These are phyloP conservation scores for Sporothrix brasiliensis DNA, from an alignment of 2,329 filamentous ascomycete genomes.

Conservation along the genomic window DNA sequence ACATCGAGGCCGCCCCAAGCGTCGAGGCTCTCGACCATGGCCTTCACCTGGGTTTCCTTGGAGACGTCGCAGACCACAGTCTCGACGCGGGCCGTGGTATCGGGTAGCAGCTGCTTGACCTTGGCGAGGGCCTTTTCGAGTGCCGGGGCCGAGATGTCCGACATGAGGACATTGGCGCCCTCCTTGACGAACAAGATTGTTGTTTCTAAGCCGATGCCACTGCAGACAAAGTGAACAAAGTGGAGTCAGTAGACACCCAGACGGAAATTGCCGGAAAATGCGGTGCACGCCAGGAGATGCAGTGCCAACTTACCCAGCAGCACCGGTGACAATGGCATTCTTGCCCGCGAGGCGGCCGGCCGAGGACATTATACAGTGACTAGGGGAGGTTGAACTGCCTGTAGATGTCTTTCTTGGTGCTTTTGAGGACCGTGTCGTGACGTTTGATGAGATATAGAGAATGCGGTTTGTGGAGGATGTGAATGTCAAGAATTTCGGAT, in stretches of 20 bases:
- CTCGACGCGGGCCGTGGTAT: constrained; percentile 59
- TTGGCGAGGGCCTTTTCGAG: constrained; percentile 76
- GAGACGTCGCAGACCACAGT: constrained; percentile 74
- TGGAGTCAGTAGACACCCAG: not conserved
- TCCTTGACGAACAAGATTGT: constrained; percentile 86
- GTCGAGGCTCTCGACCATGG: constrained; percentile 74
- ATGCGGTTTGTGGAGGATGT: not conserved
- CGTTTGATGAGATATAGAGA: not conserved
- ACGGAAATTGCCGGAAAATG: not conserved
- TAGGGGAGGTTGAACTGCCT: constrained; percentile 5
- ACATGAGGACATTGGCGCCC: constrained; percentile 81
- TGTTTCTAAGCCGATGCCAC: constrained; percentile 92
- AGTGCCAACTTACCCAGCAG: constrained; percentile 68
- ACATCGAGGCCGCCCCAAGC: constrained; percentile 85
- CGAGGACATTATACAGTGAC: not conserved
- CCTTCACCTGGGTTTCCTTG: constrained; percentile 77
- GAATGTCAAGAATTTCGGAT: not conserved
- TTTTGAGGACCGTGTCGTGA: not conserved
- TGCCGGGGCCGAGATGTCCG: constrained; percentile 78
- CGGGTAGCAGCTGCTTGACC: constrained; percentile 71
- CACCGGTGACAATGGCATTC: constrained; percentile 77
- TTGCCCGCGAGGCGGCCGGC: constrained; percentile 61
- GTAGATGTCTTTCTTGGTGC: not conserved
- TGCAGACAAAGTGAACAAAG: constrained; percentile 42
- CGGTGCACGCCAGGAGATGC: not conserved